Base-by-base conservation (phyloP, 108 stramenopile genomes). In the Skeletonema costatum region DNA sequence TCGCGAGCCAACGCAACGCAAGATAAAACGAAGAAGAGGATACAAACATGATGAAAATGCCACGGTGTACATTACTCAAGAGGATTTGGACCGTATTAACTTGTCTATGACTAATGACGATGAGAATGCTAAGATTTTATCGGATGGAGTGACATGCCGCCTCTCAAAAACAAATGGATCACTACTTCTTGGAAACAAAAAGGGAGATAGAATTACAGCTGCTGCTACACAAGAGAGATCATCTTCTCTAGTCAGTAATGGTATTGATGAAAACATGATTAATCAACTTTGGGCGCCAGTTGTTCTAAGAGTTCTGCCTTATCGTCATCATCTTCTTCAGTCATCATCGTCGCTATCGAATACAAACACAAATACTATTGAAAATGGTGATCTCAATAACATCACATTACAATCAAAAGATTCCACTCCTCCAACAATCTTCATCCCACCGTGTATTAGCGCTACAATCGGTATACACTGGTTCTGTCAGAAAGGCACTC, bases 391-490 rank as follows among this genome's bases (percentile, higher is more conserved):
- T 41, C 10, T 41, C 39, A 41, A 41, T 35, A 35, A 35, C 33
- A 35, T 35, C 39, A 41, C 39, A 10, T 12, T 12, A 17, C 59
- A 60, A 46, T 46, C 44, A 46, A 46, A 3, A 46, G 44, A 16
- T n/a, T 1, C 5, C 21, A 35, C 32, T 19, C 73, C 73, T 19
- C 73, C 73, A n/a, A 67, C 11, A 32, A 42, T 83, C 16, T 69
- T 59, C 60, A 44, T 77, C 31, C 61, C 76, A 11, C 82, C 82
- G 19, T 83, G 76, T 48, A 71, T 83, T 41, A 75, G 76, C 16
- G 82, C 82, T 31, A 74, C 82, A 21, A 36, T 83, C 13, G 82
- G 82, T 33, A 7, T 83, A 12, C 81, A 72, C 60, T 63, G 60
- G 60, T 50, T 82, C 42, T 65, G 41, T 48, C 74, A 51, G n/a